These are phyloP conservation scores for Phytopythium litorale DNA, from an alignment of 352 stramenopile species.

Conservation along the genomic window DNA sequence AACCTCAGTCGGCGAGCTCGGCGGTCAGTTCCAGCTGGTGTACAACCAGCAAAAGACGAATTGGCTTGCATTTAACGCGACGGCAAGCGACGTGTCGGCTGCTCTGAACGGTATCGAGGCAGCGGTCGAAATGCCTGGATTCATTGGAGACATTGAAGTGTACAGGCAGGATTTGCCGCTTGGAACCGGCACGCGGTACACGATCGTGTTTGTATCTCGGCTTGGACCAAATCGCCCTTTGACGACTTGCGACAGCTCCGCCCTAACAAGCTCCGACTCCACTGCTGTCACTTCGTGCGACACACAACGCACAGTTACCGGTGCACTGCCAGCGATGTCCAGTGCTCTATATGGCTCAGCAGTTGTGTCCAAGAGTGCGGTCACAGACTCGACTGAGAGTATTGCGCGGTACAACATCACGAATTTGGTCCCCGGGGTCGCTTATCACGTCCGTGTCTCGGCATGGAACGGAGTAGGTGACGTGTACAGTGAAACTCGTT, in stretches of 20 bases:
- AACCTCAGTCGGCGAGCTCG: constrained; percentile 55
- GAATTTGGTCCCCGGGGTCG: constrained; percentile 28
- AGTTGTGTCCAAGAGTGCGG: constrained; percentile 37
- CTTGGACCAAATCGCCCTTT: constrained; percentile 54
- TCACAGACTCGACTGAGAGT: constrained; percentile 14
- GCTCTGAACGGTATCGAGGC: constrained; percentile 49
- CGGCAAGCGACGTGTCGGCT: constrained; percentile 41
- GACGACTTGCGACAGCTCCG: constrained; percentile 36
- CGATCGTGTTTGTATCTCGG: constrained; percentile 59
- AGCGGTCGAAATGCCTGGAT: neutral
- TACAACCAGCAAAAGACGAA: constrained; percentile 83
- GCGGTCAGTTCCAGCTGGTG: constrained; percentile 84
- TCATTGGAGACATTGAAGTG: constrained; percentile 44
- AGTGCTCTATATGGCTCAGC: constrained; percentile 59
- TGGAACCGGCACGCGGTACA: constrained; percentile 48
- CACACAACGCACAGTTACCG: constrained; percentile 24
- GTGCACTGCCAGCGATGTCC: constrained; percentile 73
- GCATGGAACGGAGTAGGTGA: constrained; percentile 91
- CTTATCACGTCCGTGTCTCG: constrained; percentile 89
- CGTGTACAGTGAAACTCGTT: constrained; percentile 74
- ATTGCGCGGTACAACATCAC: constrained; percentile 30
- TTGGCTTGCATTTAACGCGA: constrained; percentile 65
- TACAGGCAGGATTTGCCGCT: constrained; percentile 40
- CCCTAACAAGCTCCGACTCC: constrained; percentile 39
- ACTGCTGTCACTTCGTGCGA: constrained; percentile 32